A percentile compares a stretch with the other conserved stretches of the same genome.
phyloP scores from a whole-genome alignment of 345 rosid species.

The Pistacia integerrima region DNA sequence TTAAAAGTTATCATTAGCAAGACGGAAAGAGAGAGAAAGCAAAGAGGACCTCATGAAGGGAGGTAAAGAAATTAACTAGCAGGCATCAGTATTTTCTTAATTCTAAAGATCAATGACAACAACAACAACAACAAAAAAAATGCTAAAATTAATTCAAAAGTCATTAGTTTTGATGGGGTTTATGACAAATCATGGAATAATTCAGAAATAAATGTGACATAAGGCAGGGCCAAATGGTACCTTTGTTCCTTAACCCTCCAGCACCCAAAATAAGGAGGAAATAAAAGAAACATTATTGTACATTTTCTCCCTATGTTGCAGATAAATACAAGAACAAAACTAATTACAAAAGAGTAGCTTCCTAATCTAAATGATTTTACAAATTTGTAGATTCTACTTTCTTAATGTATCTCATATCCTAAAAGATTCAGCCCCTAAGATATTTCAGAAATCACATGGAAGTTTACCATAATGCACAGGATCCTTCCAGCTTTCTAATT shows the following conservation, averaged over 20 bases:
- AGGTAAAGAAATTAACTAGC: slow-evolving; percentile 2
- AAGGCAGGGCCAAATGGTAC: not conserved
- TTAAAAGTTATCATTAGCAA: slow-evolving; percentile 19
- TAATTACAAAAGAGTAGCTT: not conserved
- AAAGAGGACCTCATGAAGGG: not conserved
- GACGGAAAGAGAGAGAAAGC: not conserved
- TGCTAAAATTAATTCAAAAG: not conserved
- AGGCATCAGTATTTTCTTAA: not conserved
- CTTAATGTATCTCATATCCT: not conserved
- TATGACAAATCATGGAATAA: not conserved
- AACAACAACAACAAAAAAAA: not conserved
- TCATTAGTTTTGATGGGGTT: not conserved
- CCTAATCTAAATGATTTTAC: not conserved
- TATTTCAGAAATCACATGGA: not conserved
- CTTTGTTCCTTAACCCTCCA: not conserved
- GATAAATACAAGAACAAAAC: not conserved
- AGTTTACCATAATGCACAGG: not conserved
- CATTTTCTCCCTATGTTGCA: not conserved
- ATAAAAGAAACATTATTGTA: not conserved
- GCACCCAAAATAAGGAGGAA: not conserved
- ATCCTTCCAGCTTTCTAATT: not conserved
- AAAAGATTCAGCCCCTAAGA: not conserved
- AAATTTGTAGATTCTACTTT: not conserved
- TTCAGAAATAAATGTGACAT: not conserved
- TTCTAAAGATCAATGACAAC: not conserved